Conservation (phyloP, 306 rosid genomes). For the Fragaria iinumae region DNA sequence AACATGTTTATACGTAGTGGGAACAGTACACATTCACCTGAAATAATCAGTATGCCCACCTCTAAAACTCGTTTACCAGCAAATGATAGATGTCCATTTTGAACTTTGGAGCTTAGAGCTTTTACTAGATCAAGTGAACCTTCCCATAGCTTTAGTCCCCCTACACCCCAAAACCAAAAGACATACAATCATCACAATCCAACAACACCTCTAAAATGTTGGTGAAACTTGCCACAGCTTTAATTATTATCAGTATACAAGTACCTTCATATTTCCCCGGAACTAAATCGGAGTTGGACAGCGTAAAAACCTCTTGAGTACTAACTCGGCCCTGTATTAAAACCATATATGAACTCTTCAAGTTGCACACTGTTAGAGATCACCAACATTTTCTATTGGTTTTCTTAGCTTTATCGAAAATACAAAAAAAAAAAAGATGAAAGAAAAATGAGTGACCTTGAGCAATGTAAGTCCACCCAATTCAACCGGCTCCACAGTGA, state of each 20-base stretch:
- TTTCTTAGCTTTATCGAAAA: neutral
- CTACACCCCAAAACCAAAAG: slow-evolving; percentile 39
- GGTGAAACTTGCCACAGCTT: too few relatives aligned
- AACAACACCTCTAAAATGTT: neutral
- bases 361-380: neutral
- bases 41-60: slow-evolving; percentile 48
- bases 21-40: slow-evolving; percentile 31
- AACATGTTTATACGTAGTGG: neutral
- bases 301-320: slow-evolving; percentile 74
- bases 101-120: slow-evolving; percentile 58
- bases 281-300: slow-evolving; percentile 88
- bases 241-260: too few relatives aligned
- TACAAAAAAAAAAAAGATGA: neutral
- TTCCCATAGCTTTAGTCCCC: slow-evolving; percentile 92
- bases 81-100: slow-evolving; percentile 49
- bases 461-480: slow-evolving; percentile 65
- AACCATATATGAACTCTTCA: neutral
- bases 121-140: slow-evolving; percentile 82
- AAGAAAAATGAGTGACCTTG: slow-evolving; percentile 45
- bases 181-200: neutral
- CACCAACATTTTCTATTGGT: neutral
- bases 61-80: slow-evolving; percentile 69
- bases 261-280: slow-evolving; percentile 90
- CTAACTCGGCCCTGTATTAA: slow-evolving; percentile 68
- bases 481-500: slow-evolving; percentile 50